Evolutionary conservation across 1,284 basidiomycete species (phyloP).

Genomic region (Ganoderma sp.): DNA sequence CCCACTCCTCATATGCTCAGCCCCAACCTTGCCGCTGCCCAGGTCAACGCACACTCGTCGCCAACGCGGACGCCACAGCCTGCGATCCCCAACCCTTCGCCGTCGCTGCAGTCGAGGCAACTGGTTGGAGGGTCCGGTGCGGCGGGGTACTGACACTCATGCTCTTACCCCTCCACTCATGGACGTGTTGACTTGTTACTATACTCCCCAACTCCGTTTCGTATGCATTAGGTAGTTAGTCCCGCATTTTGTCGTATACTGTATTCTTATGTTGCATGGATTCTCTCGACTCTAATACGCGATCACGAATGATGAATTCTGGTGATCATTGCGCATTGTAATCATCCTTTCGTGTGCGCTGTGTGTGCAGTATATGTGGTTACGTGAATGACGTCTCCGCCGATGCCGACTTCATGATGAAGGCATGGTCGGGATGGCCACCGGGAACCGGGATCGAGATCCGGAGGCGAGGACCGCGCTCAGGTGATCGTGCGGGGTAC

Average conservation of each 20-base stretch:
- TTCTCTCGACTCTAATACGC: constrained; percentile 20
- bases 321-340: constrained; percentile 10
- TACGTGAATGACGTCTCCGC: neutral
- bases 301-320: constrained; percentile 19
- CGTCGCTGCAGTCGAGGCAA: constrained; percentile 69
- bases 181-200: constrained; percentile 21
- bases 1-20: constrained; percentile 62
- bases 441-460: constrained; percentile 1
- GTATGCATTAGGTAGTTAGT: constrained; percentile 28
- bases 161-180: constrained; percentile 10
- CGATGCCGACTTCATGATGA: neutral
- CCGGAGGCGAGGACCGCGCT: constrained; percentile 19
- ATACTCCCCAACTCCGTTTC: constrained; percentile 28
- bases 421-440: neutral
- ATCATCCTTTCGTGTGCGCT: neutral
- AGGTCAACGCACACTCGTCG: constrained; percentile 52
- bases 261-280: constrained; percentile 35
- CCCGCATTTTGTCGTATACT: constrained; percentile 20
- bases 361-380: neutral
- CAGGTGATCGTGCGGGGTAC: constrained; percentile 27
- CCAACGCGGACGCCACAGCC: constrained; percentile 62
- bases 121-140: constrained; percentile 49
- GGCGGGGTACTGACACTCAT: constrained; percentile 46
- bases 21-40: constrained; percentile 51
- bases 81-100: constrained; percentile 57